Base-by-base conservation (phyloP, 2,329 filamentous ascomycete species). In the Pseudogymnoascus verrucosus region DNA sequence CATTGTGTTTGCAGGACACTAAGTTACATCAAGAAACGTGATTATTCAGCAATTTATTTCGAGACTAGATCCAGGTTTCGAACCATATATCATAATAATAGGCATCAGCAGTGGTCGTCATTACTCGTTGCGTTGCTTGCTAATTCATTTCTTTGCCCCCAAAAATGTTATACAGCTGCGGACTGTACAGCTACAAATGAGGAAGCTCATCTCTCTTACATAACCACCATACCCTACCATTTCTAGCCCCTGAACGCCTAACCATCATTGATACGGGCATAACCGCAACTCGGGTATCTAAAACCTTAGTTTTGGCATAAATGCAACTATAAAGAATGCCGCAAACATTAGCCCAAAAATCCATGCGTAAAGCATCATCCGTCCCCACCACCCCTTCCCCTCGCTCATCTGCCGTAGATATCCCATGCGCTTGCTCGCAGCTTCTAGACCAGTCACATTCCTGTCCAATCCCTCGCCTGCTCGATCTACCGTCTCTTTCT, bases 241-340 rank as follows among this genome's bases (percentile, higher is more conserved):
- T 62, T 63, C 31, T 61, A 60, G 16, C 28, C 65, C 28, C 36
- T 57, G 28, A 57, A 57, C 51, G 28, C 51, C 51, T 19, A 57
- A 34, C n/a, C 51, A 57, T 57, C 51, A 57, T 57, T 57, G 8
- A 57, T 12, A 57, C n/a, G n/a, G 28, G 26, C 28, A 57, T 31
- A 54, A 54, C 47, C 47, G 26, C 51, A 57, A 57, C 51, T 14
- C 16, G 28, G 51, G 51, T 57, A 57, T 57, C n/a, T 65, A 96
- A 72, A 96, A 95, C 71, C 93, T 83, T 73, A 97, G 76, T 79
- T 97, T 98, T 0, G 93, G 93, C 73, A 91, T 78, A 61, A 93
- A 82, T 78, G 93, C 93, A 11, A 97, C 93, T 67, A 97, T 76
- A 73, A 96, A 70, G 37, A 96, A 78, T 16, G 91, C 83, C 26